A percentile compares a stretch with the other conserved stretches of the same genome.
phyloP scores from a whole-genome alignment of 2,329 filamentous ascomycete species.

The Penicillium sp. region DNA sequence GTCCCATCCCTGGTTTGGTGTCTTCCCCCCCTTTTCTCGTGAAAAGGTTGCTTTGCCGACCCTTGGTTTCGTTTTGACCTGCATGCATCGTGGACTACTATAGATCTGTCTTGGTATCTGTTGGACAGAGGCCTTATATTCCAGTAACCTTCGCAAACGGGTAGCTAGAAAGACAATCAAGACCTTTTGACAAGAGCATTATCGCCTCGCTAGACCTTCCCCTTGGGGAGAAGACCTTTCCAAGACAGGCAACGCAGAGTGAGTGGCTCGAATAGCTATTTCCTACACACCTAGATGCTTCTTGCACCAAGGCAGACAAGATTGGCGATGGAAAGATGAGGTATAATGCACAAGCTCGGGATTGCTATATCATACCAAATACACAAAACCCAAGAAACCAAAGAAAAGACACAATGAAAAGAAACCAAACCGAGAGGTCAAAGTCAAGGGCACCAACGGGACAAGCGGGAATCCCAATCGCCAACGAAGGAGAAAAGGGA shows the following conservation, averaged over 20 bases:
- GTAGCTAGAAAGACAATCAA: constrained; percentile 1
- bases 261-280: no score
- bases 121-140: neutral
- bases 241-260: neutral
- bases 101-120: constrained; percentile 19
- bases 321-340: neutral
- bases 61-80: constrained; percentile 5
- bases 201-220: no score
- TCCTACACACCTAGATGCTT: neutral
- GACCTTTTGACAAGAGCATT: neutral
- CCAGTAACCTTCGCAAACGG: neutral
- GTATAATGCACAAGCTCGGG: constrained; percentile 16
- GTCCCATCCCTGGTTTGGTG: constrained; percentile 1
- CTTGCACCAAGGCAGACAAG: no score
- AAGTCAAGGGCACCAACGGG: constrained; percentile 10
- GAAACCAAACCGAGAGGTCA: constrained; percentile 22
- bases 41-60: constrained; percentile 8
- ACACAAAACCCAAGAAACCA: constrained; percentile 27
- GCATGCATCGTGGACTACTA: constrained; percentile 19
- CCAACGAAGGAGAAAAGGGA: constrained; percentile 9
- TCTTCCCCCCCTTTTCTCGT: neutral
- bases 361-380: constrained; percentile 22
- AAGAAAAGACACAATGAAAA: constrained; percentile 29
- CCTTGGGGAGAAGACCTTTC: neutral
- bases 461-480: neutral